Evolutionary conservation across 1,139 yeast species (phyloP).

Genomic region (Geotrichum restrictum): DNA sequence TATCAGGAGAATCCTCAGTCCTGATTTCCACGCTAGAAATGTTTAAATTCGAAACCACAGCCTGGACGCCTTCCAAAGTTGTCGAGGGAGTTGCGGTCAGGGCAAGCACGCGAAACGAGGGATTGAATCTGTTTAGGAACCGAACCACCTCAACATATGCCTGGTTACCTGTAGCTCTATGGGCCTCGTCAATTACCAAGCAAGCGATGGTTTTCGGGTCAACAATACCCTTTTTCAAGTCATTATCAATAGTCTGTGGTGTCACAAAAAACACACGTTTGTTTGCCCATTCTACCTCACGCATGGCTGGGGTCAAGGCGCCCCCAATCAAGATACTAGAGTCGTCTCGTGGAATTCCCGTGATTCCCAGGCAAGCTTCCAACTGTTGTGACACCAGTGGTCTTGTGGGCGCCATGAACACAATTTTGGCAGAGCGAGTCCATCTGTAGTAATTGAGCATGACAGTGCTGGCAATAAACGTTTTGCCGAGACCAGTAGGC

Average conservation of each 20-base stretch:
- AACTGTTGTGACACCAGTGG: slow-evolving; percentile 98
- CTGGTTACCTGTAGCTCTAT: slow-evolving; percentile 84
- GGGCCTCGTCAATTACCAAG: slow-evolving; percentile 92
- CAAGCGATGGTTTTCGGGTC: slow-evolving; percentile 73
- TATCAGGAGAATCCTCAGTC: slow-evolving; percentile 80
- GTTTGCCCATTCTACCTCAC: slow-evolving; percentile 69
- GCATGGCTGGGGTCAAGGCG: slow-evolving; percentile 28
- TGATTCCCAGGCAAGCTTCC: slow-evolving; percentile 82
- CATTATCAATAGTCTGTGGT: slow-evolving; percentile 94
- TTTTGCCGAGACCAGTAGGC: slow-evolving; percentile 97
- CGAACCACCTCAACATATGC: slow-evolving; percentile 81
- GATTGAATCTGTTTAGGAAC: slow-evolving; percentile 58
- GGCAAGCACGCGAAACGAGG: slow-evolving; percentile 71
- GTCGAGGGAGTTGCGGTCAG: slow-evolving; percentile 95
- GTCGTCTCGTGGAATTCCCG: slow-evolving; percentile 72
- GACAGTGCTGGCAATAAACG: slow-evolving; percentile 90
- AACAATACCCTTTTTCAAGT: slow-evolving; percentile 66
- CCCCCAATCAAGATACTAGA: slow-evolving; percentile 77
- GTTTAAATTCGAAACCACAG: slow-evolving; percentile 64
- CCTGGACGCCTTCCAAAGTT: slow-evolving; percentile 83
- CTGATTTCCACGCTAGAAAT: slow-evolving; percentile 80
- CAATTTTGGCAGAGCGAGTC: slow-evolving; percentile 70
- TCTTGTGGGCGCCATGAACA: slow-evolving; percentile 95
- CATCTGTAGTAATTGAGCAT: slow-evolving; percentile 87
- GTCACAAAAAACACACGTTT: slow-evolving; percentile 88